These are phyloP conservation scores for Penicillium crystallinum DNA, from an alignment of 495 filamentous ascomycete genomes.

Conservation along the genomic window DNA sequence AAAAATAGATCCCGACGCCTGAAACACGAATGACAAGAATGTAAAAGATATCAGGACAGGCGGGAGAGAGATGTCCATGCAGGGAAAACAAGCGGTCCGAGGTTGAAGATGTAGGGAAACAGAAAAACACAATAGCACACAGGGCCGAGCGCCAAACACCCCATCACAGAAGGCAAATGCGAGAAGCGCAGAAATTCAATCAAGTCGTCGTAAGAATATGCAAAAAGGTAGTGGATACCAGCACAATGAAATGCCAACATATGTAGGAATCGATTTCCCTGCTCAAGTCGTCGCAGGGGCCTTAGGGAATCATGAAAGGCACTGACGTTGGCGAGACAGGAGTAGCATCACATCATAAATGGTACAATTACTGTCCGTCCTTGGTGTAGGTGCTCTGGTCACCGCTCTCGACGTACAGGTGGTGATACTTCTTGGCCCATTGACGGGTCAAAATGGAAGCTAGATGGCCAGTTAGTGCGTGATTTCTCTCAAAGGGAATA, in stretches of 20 bases:
- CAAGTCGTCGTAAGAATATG: slow-evolving; percentile 46
- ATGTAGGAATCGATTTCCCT: slow-evolving; percentile 35
- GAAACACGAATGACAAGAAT: slow-evolving; percentile 27
- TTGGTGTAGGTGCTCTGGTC: slow-evolving; percentile 37
- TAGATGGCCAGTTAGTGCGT: slow-evolving; percentile 30
- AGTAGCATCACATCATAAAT: slow-evolving; percentile 27
- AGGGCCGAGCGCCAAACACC: slow-evolving; percentile 39
- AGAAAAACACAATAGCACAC: slow-evolving; percentile 14
- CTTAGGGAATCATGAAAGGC: slow-evolving; percentile 27
- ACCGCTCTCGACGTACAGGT: slow-evolving; percentile 40
- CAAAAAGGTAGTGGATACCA: slow-evolving; percentile 40
- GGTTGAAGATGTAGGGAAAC: slow-evolving; percentile 4
- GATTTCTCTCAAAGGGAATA: background rate
- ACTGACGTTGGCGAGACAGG: slow-evolving; percentile 20
- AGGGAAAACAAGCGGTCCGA: slow-evolving; percentile 18
- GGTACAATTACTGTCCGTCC: slow-evolving; percentile 34
- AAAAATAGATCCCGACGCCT: slow-evolving; percentile 32
- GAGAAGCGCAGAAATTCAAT: slow-evolving; percentile 37
- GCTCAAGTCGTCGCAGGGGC: slow-evolving; percentile 19
- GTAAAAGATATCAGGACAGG: slow-evolving; percentile 33
- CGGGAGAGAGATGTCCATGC: slow-evolving; percentile 26
- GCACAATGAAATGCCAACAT: slow-evolving; percentile 45
- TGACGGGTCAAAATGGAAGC: slow-evolving; percentile 86
- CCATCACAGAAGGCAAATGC: slow-evolving; percentile 34
- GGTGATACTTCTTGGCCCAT: slow-evolving; percentile 78